These are phyloP conservation scores for Carex parvula DNA, from an alignment of 176 grass and related monocot genomes.

Conservation along the genomic window DNA sequence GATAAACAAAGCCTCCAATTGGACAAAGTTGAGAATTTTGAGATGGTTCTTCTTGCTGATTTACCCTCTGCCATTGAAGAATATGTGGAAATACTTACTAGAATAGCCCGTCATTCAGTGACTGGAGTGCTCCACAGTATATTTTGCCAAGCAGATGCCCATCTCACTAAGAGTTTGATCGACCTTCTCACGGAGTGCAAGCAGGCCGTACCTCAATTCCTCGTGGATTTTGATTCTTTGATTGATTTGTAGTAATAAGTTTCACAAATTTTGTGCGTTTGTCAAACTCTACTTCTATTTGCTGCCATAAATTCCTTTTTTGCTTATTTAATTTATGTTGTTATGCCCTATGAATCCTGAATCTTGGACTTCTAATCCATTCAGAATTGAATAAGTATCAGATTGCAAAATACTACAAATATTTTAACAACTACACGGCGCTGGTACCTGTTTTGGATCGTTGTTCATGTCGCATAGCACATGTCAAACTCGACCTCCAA, in stretches of 20 bases:
- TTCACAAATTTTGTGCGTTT: neutral
- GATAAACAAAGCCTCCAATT: constrained; percentile 37
- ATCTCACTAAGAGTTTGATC: constrained; percentile 42
- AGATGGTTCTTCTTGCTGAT: constrained; percentile 45
- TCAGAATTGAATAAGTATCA: neutral
- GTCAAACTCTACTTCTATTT: neutral
- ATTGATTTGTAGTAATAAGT: neutral
- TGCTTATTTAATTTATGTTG: neutral
- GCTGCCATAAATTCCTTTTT: neutral
- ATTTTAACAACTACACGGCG: neutral
- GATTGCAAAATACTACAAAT: neutral
- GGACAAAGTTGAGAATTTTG: constrained; percentile 45
- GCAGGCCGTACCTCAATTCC: constrained; percentile 47
- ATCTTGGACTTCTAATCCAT: neutral
- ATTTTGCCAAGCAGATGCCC: constrained; percentile 42
- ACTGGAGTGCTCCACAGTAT: constrained; percentile 55
- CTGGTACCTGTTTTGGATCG: neutral
- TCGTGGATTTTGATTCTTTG: constrained; percentile 26
- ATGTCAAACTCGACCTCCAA: neutral
- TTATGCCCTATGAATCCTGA: no score
- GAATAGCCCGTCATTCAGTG: constrained; percentile 38
- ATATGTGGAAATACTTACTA: constrained; percentile 46
- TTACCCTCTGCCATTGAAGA: constrained; percentile 55
- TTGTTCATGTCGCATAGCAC: neutral
- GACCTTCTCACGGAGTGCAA: constrained; percentile 51